A percentile compares a stretch with the other conserved stretches of the same genome.
phyloP scores from a whole-genome alignment of 1,284 basidiomycete genomes.

The Exsudoporus floridanus region DNA sequence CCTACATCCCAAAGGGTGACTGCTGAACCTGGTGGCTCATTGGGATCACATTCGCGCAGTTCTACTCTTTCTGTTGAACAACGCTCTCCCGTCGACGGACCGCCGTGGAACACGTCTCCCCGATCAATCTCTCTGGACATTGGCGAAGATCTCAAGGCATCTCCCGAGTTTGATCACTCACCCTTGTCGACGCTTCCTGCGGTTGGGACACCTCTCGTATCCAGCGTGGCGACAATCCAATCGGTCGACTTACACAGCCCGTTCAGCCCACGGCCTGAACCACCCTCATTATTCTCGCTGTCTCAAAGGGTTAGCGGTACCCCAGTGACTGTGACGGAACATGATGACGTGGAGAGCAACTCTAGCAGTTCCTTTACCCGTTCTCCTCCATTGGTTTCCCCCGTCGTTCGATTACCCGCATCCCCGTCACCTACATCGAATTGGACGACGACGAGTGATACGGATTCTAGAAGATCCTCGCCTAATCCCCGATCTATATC shows the following conservation, averaged over 20 bases:
- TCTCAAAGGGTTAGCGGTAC: conserved; percentile 15
- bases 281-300: conserved; percentile 19
- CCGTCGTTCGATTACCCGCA: conserved; percentile 31
- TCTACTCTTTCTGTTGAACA: conserved; percentile 37
- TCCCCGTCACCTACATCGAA: conserved; percentile 31
- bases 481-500: conserved; percentile 8
- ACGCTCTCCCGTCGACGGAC: conserved; percentile 24
- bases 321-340: conserved; percentile 1
- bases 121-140: conserved; percentile 14
- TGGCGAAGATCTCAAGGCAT: conserved; percentile 12
- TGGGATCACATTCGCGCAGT: conserved; percentile 31
- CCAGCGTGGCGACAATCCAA: conserved; percentile 11
- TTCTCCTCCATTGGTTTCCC: conserved; percentile 32
- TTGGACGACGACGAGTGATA: conserved; percentile 33
- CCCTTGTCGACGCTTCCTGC: conserved; percentile 34
- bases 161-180: conserved; percentile 29
- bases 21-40: conserved; percentile 15
- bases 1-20: conserved; percentile 28
- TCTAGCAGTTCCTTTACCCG: conserved; percentile 27
- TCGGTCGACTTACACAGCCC: conserved; percentile 22
- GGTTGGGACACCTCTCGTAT: conserved; percentile 32
- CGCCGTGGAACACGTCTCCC: conserved; percentile 12
- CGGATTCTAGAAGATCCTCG: conserved; percentile 19
- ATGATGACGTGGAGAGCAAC: conserved; percentile 20
- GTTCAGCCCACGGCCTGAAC: conserved; percentile 35